Evolutionary conservation across 768 basidiomycete species (phyloP), one percentile per base, ranked within the genome.

Genomic region (Serendipita indica): DNA sequence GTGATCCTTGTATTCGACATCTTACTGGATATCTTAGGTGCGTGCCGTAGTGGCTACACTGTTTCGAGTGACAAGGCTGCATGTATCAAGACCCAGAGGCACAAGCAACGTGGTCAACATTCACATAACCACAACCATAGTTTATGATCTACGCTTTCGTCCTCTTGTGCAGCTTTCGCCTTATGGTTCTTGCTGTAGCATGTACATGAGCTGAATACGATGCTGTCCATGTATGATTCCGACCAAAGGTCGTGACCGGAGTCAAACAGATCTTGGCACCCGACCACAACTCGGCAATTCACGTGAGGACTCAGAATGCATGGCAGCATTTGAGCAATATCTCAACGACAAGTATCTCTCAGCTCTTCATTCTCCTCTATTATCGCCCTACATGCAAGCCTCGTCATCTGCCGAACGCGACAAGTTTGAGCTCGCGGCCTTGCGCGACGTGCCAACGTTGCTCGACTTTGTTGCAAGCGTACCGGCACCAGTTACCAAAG

Each of bases 401-500:
- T 54, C 49, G 49, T 10, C 35, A n/a, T 27, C 22, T 30, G 32
- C 16, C 22, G 41, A 43, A 6, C 18, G 16, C 7, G 49, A 54
- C 12, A 16, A 27, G 30, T 54, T 54, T 28, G 49, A 54, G 30
- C 49, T 54, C 22, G 20, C 49, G 14, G 6, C 35, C n/a, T 27
- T 39, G 39, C 16, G 57, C 60, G 58, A 60, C 39, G 25, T n/a
- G 6, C 16, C 34, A 14, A 54, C 56, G 18, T 32, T 63, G 35
- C 39, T 62, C 28, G 57, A 60, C 35, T 63, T 63, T 58, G 43
- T 63, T 33, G 27, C 52, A 25, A 60, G 33, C 37, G 58, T 57
- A n/a, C 86, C 86, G 0, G 72, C 80, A 0, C 78, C 80, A 16
- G 72, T 89, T 60, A 79, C 78, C 4, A 65, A 75, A 6, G 75